These are phyloP conservation scores for Urochloa ruziziensis DNA, from an alignment of 176 grass and related monocot species.

Conservation along the genomic window DNA sequence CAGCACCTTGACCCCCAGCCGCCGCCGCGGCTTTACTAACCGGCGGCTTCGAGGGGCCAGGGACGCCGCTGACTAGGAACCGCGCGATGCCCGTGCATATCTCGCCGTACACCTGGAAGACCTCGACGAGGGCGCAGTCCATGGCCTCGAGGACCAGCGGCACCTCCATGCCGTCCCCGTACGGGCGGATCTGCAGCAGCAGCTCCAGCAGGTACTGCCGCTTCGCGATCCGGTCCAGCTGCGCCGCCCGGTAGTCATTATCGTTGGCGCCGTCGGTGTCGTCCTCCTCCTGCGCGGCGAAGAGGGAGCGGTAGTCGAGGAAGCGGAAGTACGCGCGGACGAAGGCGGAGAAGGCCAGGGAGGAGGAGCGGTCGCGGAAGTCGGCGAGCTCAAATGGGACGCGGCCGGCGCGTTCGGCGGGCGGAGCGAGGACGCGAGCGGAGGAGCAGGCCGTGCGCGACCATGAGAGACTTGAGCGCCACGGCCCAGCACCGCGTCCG, in stretches of 20 bases:
- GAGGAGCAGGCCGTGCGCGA: conserved; percentile 53
- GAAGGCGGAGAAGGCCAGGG: conserved; percentile 42
- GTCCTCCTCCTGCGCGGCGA: conserved; percentile 4
- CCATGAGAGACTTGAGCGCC: conserved; percentile 58
- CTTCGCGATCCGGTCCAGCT: conserved; percentile 22
- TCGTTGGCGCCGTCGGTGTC: neutral
- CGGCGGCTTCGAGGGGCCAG: neutral
- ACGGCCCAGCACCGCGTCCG: conserved; percentile 55
- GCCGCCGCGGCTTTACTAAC: neutral
- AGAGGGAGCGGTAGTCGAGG: conserved; percentile 48
- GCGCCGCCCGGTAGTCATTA: neutral
- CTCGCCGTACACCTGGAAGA: conserved; percentile 41
- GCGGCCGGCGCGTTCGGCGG: conserved; percentile 1
- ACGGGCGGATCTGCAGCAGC: conserved; percentile 54
- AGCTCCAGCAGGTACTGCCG: conserved; percentile 45
- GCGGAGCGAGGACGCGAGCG: conserved; percentile 26
- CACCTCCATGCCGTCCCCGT: conserved; percentile 39
- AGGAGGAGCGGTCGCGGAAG: conserved; percentile 40
- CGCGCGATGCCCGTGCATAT: conserved; percentile 41
- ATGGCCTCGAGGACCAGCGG: conserved; percentile 58
- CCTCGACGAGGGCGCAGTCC: conserved; percentile 54
- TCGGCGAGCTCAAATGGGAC: conserved; percentile 53
- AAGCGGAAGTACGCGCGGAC: conserved; percentile 55
- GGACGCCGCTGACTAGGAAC: conserved; percentile 35
- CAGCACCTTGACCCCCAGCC: conserved; percentile 22